Evolutionary conservation across 352 stramenopile species (phyloP).

Genomic region (Phytophthora cajani): DNA sequence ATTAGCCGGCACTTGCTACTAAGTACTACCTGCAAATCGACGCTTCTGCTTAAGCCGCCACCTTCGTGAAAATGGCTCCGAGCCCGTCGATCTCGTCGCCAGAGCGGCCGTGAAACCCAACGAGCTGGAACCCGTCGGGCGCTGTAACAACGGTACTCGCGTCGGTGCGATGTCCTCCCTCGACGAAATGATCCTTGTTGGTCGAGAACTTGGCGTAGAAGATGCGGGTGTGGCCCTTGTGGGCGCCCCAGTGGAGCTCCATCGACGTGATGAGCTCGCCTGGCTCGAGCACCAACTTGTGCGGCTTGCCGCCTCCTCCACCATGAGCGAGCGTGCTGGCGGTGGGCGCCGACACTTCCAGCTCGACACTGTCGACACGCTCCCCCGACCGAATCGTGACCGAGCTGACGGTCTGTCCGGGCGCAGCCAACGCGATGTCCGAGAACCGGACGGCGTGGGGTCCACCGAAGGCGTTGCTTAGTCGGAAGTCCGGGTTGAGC

Average conservation of each 20-base stretch:
- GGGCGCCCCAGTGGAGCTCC: background rate
- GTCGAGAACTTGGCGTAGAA: slow-evolving; percentile 23
- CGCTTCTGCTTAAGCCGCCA: background rate
- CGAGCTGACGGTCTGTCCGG: background rate
- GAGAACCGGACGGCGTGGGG: slow-evolving; percentile 29
- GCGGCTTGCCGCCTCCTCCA: background rate
- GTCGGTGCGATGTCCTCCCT: background rate
- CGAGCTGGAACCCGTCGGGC: too few relatives aligned
- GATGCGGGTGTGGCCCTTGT: slow-evolving; percentile 8
- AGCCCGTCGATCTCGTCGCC: background rate
- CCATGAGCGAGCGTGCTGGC: background rate
- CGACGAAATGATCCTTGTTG: background rate
- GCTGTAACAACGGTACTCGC: background rate
- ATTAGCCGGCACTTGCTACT: too few relatives aligned
- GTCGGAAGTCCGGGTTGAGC: slow-evolving; percentile 25
- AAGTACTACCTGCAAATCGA: too few relatives aligned
- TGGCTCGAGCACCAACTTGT: background rate
- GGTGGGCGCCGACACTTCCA: background rate
- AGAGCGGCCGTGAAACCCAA: slow-evolving; percentile 23
- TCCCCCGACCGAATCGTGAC: background rate
- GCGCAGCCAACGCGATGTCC: background rate
- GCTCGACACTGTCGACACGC: background rate
- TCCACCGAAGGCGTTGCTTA: slow-evolving; percentile 39
- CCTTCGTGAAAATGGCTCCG: background rate
- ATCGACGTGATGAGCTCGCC: slow-evolving; percentile 4